Evolutionary conservation across 257 asterid species (phyloP).

Genomic region (Primulina tabacum): DNA sequence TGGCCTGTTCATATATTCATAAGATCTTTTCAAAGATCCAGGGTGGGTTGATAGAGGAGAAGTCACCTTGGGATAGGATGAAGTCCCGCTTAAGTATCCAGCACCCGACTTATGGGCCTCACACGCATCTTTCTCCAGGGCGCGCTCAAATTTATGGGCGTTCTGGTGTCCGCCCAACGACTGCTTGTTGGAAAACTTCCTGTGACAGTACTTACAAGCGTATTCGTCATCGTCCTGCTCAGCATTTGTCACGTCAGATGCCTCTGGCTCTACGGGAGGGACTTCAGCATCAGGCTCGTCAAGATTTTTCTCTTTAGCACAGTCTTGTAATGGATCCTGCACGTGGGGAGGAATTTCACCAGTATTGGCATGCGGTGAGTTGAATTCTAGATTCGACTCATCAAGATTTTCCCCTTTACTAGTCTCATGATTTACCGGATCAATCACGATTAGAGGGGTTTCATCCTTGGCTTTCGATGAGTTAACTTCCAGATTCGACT

Average conservation of each 20-base stretch:
- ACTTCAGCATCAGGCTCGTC: background rate
- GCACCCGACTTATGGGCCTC: background rate
- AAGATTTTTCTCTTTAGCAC: background rate
- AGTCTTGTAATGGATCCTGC: background rate
- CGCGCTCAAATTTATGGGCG: background rate
- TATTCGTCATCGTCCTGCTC: background rate
- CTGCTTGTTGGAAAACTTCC: background rate
- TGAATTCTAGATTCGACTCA: background rate
- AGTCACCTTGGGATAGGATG: background rate
- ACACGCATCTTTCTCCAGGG: background rate
- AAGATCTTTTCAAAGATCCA: background rate
- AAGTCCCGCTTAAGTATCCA: background rate
- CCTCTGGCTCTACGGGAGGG: background rate
- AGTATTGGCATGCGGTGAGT: background rate
- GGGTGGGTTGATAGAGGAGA: background rate
- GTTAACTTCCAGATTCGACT: background rate
- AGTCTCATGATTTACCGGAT: background rate
- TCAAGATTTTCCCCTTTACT: background rate
- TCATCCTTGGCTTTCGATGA: background rate
- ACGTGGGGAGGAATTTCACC: background rate
- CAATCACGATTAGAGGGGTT: background rate
- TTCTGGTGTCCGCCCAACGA: slow-evolving; percentile 8
- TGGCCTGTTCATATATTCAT: background rate
- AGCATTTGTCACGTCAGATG: background rate
- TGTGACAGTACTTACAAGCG: slow-evolving; percentile 1